A percentile compares a stretch with the other conserved stretches of the same genome.
phyloP scores from a whole-genome alignment of 148 eudicot species.

The Gaultheria prostrata region DNA sequence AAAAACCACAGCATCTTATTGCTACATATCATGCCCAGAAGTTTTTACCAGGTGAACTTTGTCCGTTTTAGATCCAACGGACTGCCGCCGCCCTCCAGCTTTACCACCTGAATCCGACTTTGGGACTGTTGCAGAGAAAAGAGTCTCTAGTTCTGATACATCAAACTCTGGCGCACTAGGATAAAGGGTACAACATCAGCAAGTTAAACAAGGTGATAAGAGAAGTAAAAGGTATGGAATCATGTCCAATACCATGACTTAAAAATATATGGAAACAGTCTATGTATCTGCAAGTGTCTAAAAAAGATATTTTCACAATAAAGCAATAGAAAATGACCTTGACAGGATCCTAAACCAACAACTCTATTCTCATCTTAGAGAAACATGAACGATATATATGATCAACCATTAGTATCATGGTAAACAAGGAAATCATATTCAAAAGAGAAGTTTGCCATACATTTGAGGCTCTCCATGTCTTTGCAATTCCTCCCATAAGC shows the following conservation, averaged over 20 bases:
- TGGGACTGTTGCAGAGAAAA: slow-evolving; percentile 80
- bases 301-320: not conserved
- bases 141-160: slow-evolving; percentile 84
- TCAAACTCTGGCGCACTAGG: slow-evolving; percentile 82
- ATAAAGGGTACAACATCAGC: slow-evolving; percentile 36
- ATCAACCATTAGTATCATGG: not conserved
- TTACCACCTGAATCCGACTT: slow-evolving; percentile 64
- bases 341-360: slow-evolving; percentile 9
- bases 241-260: slow-evolving; percentile 6
- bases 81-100: slow-evolving; percentile 65
- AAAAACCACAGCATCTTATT: not conserved
- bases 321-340: not conserved
- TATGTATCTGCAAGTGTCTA: not conserved
- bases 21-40: not conserved
- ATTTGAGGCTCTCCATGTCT: slow-evolving; percentile 65
- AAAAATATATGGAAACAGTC: not conserved
- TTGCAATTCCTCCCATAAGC: slow-evolving; percentile 98
- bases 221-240: slow-evolving; percentile 1
- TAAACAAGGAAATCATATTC: slow-evolving; percentile 11
- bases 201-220: slow-evolving; percentile 4
- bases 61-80: slow-evolving; percentile 80
- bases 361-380: not conserved
- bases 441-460: slow-evolving; percentile 51
- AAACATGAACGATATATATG: not conserved
- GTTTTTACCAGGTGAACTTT: slow-evolving; percentile 75